Conservation (phyloP, 108 stramenopile species). For the Skeletonema marinoi region DNA sequence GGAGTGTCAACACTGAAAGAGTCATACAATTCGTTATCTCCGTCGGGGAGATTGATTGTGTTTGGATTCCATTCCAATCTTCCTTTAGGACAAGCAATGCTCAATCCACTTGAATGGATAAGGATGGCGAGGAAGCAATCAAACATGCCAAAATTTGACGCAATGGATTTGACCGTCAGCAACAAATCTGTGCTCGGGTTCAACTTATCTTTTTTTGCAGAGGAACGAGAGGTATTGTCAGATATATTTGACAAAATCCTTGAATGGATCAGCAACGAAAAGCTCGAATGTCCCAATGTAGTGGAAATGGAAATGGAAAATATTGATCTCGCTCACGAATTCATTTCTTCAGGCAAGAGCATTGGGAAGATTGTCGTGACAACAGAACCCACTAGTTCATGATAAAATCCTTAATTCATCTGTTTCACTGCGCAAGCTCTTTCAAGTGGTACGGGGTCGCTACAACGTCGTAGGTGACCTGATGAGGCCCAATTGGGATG, state of each 20-base stretch:
- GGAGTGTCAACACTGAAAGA: conserved; percentile 82
- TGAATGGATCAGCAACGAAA: conserved; percentile 60
- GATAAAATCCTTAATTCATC: too few relatives aligned
- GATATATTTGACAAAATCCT: conserved; percentile 76
- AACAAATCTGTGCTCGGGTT: conserved; percentile 83
- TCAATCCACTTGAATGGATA: conserved; percentile 83
- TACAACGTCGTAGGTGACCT: too few relatives aligned
- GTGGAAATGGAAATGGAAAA: conserved; percentile 65
- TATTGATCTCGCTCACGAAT: conserved; percentile 71
- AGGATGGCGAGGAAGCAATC: conserved; percentile 65
- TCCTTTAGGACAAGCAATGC: conserved; percentile 66
- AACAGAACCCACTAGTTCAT: background rate
- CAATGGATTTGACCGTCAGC: conserved; percentile 76
- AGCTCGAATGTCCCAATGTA: conserved; percentile 59
- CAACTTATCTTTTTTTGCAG: conserved; percentile 89
- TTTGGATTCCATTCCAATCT: conserved; percentile 93
- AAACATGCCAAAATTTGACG: conserved; percentile 85
- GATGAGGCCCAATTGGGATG: too few relatives aligned
- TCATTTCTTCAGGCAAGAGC: conserved; percentile 81
- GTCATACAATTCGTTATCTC: conserved; percentile 80
- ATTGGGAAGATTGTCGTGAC: conserved; percentile 85
- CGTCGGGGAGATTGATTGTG: conserved; percentile 78
- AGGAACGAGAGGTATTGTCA: conserved; percentile 71
- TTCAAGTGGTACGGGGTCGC: too few relatives aligned
- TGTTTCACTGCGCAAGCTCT: too few relatives aligned